A percentile compares a stretch with the other conserved stretches of the same genome.
These are phyloP conservation scores for Raffaelea arxii DNA, from an alignment of 2,329 filamentous ascomycete species.

Conservation along the genomic window DNA sequence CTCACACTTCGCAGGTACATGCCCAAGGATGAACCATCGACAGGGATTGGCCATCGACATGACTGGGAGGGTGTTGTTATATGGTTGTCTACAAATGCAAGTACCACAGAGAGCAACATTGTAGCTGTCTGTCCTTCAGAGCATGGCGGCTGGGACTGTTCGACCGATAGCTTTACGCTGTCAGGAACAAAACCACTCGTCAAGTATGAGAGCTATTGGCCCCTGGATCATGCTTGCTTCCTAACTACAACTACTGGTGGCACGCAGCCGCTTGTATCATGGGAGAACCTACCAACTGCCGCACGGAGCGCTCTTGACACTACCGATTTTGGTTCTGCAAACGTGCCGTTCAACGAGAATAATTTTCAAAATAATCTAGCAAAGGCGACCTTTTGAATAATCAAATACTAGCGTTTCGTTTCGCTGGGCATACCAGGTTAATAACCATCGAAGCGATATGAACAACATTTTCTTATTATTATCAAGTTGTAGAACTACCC, in stretches of 20 bases:
- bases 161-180: conserved; percentile 11
- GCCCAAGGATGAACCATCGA: conserved; percentile 32
- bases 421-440: no score
- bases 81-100: conserved; percentile 18
- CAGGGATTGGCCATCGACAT: conserved; percentile 25
- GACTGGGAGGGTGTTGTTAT: conserved; percentile 30
- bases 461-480: no score
- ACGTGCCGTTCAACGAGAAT: conserved; percentile 27
- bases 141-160: conserved; percentile 25
- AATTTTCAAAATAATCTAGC: conserved; percentile 13
- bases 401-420: no score
- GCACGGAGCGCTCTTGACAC: conserved; percentile 24
- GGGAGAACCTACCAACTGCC: conserved; percentile 28
- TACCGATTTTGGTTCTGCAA: conserved; percentile 30
- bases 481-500: no score
- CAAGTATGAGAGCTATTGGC: conserved; percentile 22
- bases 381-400: conserved; percentile 6
- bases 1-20: conserved; percentile 19
- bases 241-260: conserved; percentile 17
- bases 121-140: conserved; percentile 23
- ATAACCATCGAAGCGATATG: no score
- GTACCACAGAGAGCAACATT: conserved; percentile 19
- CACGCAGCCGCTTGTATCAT: conserved; percentile 30
- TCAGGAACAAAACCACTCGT: conserved; percentile 16
- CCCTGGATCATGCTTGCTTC: conserved; percentile 22